phyloP scores from a whole-genome alignment of 306 rosid genomes.

The Cyamopsis tetragonoloba region DNA sequence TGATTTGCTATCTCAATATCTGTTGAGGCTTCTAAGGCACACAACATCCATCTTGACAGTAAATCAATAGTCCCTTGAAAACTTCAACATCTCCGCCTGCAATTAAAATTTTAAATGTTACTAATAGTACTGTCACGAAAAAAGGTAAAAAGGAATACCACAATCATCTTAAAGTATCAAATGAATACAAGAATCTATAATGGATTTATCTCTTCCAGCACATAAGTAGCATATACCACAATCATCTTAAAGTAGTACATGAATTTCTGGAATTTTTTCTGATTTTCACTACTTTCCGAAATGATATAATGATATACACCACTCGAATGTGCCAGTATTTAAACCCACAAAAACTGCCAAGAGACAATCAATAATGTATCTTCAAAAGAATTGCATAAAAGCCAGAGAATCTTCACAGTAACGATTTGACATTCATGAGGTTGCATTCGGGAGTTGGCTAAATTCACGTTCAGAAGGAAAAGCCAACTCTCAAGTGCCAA shows the following conservation, averaged over 20 bases:
- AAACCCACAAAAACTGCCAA: background rate
- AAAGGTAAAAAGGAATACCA: background rate
- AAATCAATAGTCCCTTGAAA: slow-evolving; percentile 54
- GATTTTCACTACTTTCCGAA: background rate
- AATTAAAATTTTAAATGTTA: slow-evolving; percentile 24
- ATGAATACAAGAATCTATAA: too few species aligned
- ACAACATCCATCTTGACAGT: slow-evolving; percentile 22
- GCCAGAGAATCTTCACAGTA: background rate
- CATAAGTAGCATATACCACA: background rate
- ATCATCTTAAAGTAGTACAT: background rate
- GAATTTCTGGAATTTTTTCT: background rate
- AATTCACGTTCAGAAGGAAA: background rate
- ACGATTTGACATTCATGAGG: background rate
- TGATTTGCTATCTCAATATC: slow-evolving; percentile 8
- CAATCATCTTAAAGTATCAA: background rate
- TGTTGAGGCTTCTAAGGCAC: background rate
- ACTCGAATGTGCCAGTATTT: background rate
- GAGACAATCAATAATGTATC: background rate
- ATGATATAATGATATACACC: background rate
- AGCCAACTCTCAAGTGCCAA: background rate
- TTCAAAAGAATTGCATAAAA: background rate
- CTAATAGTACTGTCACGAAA: background rate
- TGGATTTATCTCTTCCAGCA: background rate
- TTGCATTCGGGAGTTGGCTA: background rate
- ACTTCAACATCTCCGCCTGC: slow-evolving; percentile 69